phyloP scores from a whole-genome alignment of 179 eudicot genomes.

The Pouteria campechiana region DNA sequence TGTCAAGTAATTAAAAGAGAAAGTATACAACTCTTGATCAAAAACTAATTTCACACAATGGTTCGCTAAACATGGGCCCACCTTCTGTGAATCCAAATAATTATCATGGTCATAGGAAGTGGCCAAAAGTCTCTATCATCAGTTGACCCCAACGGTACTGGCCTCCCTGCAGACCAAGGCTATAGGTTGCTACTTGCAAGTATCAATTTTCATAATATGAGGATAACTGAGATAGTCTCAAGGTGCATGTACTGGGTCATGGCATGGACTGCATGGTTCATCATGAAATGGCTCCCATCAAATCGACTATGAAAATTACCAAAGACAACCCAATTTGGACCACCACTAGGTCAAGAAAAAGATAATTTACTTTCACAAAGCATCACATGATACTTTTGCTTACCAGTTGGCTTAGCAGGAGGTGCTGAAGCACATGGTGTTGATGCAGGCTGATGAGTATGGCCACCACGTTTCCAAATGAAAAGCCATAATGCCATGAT shows the following conservation, averaged over 20 bases:
- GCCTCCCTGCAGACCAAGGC: neutral
- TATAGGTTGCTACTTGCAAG: no score
- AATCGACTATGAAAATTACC: neutral
- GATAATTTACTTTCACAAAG: neutral
- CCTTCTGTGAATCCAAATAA: neutral
- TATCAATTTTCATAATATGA: no score
- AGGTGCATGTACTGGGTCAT: neutral
- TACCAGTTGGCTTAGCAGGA: slow-evolving; percentile 59
- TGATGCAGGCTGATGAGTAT: slow-evolving; percentile 12
- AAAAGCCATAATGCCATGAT: slow-evolving; percentile 38
- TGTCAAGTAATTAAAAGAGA: no score
- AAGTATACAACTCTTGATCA: neutral
- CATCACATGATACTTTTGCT: neutral
- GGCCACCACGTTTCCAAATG: slow-evolving; percentile 30
- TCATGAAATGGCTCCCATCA: neutral
- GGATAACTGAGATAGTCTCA: no score
- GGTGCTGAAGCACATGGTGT: slow-evolving; percentile 18
- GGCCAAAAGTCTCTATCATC: neutral
- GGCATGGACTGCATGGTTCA: no score
- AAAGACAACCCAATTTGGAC: no score
- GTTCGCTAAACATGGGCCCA: neutral
- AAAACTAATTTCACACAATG: neutral
- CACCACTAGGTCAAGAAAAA: no score
- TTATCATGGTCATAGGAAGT: neutral
- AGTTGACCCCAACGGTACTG: neutral